A percentile compares a stretch with the other conserved stretches of the same genome.
phyloP scores from a whole-genome alignment of 441 rosid species.

The California macrophylla region DNA sequence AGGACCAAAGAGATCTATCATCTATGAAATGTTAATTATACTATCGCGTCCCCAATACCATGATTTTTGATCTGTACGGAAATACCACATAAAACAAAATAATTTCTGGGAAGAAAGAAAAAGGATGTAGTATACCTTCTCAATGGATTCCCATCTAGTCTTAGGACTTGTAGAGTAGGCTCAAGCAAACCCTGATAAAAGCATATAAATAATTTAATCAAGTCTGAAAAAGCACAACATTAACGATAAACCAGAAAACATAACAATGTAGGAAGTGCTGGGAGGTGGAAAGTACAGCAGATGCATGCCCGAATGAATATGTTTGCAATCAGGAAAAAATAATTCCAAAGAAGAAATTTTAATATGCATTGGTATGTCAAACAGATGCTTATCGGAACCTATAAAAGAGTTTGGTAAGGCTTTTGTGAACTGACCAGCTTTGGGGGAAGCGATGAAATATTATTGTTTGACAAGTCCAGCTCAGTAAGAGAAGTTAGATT shows the following conservation, averaged over 20 bases:
- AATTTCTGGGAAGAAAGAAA: neutral
- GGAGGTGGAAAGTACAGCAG: neutral
- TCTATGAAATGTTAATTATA: no score
- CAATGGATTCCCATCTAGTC: constrained; percentile 82
- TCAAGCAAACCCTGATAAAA: constrained; percentile 68
- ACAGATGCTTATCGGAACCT: neutral
- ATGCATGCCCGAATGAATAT: no score
- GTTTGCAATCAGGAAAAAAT: neutral
- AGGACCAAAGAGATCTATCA: no score
- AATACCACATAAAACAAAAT: neutral
- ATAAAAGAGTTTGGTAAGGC: neutral
- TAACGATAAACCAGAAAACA: neutral
- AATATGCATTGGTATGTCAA: neutral
- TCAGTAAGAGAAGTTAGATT: constrained; percentile 54
- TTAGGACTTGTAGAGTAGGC: constrained; percentile 57
- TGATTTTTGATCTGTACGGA: neutral
- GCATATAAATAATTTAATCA: neutral
- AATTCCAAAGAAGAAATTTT: neutral
- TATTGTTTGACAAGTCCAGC: constrained; percentile 80
- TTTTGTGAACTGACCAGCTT: constrained; percentile 44
- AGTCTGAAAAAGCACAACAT: constrained; percentile 3
- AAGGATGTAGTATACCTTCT: constrained; percentile 46
- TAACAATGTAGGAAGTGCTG: neutral
- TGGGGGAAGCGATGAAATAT: constrained; percentile 69
- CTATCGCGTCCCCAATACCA: neutral